These are phyloP conservation scores for Boletus reticuloceps DNA, from an alignment of 768 basidiomycete species.

Conservation along the genomic window DNA sequence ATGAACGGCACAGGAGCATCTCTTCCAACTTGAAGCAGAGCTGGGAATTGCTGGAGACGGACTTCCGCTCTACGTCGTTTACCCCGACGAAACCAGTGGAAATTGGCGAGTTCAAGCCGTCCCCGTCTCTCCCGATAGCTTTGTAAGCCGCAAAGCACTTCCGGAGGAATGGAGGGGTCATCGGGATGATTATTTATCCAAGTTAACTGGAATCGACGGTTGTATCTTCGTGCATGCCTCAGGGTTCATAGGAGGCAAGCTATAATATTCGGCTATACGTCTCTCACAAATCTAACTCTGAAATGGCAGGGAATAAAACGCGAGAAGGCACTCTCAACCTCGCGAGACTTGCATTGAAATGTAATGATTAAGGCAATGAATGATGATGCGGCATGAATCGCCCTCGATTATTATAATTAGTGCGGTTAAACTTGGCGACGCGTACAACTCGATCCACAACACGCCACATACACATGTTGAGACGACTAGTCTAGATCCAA, in stretches of 20 bases:
- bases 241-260: slow-evolving; percentile 92
- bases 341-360: slow-evolving; percentile 63
- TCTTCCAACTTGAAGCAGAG: slow-evolving; percentile 81
- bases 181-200: slow-evolving; percentile 78
- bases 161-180: slow-evolving; percentile 94
- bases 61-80: slow-evolving; percentile 80
- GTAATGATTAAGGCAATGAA: slow-evolving; percentile 22
- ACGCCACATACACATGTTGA: slow-evolving; percentile 17
- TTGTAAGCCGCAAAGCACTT: slow-evolving; percentile 86
- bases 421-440: slow-evolving; percentile 11
- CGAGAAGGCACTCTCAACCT: slow-evolving; percentile 84
- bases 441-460: slow-evolving; percentile 4
- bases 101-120: slow-evolving; percentile 96
- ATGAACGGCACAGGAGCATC: slow-evolving; percentile 63
- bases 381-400: slow-evolving; percentile 10
- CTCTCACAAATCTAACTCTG: slow-evolving; percentile 7
- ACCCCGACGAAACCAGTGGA: slow-evolving; percentile 73
- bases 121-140: slow-evolving; percentile 76
- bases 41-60: slow-evolving; percentile 41
- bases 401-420: slow-evolving; percentile 11
- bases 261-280: background rate
- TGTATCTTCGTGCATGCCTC: slow-evolving; percentile 93
- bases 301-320: slow-evolving; percentile 72
- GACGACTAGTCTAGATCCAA: slow-evolving; percentile 3
- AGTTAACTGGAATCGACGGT: slow-evolving; percentile 70